A percentile compares a stretch with the other conserved stretches of the same genome.
Conservation (phyloP, 1,284 basidiomycete species). For the Leccinum griseonigrum region DNA sequence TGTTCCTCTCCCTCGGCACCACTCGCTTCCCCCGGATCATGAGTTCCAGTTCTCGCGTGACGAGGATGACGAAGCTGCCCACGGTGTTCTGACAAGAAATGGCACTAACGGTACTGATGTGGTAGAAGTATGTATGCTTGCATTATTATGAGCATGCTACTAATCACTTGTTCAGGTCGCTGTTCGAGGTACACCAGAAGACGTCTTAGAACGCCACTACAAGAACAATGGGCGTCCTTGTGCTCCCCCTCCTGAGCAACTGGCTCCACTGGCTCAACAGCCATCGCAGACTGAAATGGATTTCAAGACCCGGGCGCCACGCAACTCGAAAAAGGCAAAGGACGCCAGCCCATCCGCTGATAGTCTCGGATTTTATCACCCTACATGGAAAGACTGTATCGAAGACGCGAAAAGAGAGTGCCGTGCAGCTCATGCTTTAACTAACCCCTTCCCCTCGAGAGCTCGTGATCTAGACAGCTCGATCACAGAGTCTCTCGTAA, state of each 20-base stretch:
- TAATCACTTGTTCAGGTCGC: not conserved
- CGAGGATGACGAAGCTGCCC: not conserved
- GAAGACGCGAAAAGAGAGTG: not conserved
- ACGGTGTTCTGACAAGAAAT: not conserved
- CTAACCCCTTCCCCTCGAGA: not conserved
- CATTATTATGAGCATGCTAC: not conserved
- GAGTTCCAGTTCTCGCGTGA: not conserved
- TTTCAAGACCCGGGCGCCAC: not conserved
- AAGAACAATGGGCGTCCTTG: not conserved
- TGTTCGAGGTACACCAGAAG: not conserved
- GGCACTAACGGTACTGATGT: too few species aligned
- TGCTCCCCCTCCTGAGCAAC: not conserved
- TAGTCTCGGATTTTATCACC: not conserved
- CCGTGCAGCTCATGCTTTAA: not conserved
- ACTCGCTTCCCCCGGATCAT: not conserved
- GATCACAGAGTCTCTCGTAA: not conserved
- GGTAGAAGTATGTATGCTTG: not conserved
- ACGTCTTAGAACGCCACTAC: not conserved
- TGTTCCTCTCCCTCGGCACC: not conserved
- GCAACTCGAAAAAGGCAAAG: not conserved
- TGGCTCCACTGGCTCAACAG: not conserved
- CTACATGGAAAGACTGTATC: not conserved
- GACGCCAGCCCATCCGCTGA: not conserved
- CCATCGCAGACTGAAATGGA: not conserved
- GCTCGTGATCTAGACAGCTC: not conserved